Evolutionary conservation across 2,329 filamentous ascomycete genomes (phyloP).

Genomic region (Colletotrichum plurivorum): DNA sequence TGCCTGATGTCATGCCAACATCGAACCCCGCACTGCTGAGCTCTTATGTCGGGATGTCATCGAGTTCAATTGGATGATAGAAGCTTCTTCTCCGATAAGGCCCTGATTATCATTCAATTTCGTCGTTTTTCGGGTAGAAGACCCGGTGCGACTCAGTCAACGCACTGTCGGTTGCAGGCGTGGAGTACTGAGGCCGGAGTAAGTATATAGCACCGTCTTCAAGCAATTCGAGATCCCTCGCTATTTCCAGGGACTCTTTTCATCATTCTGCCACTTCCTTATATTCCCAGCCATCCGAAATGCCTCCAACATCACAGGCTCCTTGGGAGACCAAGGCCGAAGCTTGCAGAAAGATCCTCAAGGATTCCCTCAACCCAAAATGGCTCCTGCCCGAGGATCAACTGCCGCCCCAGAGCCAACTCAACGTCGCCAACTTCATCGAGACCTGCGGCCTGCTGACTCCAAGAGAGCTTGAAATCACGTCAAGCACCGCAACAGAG

Average conservation of each 20-base stretch:
- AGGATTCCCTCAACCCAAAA: slow-evolving; percentile 15
- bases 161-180: no score
- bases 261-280: no score
- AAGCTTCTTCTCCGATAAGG: neutral
- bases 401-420: neutral
- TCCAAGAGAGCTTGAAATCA: slow-evolving; percentile 53
- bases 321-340: slow-evolving; percentile 30
- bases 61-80: neutral
- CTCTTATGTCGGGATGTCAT: neutral
- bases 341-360: slow-evolving; percentile 14
- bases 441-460: slow-evolving; percentile 49
- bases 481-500: slow-evolving; percentile 50
- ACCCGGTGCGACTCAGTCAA: no score
- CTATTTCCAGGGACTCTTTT: no score
- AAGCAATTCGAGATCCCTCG: no score
- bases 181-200: no score
- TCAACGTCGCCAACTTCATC: slow-evolving; percentile 24
- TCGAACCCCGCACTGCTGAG: neutral
- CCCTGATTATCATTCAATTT: no score
- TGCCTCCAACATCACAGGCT: neutral
- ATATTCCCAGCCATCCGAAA: neutral
- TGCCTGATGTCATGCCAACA: neutral
- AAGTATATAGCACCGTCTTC: no score
- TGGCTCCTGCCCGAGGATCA: slow-evolving; percentile 21
- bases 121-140: no score